phyloP scores from a whole-genome alignment of 306 rosid genomes.

The Vachellia pachyceras region DNA sequence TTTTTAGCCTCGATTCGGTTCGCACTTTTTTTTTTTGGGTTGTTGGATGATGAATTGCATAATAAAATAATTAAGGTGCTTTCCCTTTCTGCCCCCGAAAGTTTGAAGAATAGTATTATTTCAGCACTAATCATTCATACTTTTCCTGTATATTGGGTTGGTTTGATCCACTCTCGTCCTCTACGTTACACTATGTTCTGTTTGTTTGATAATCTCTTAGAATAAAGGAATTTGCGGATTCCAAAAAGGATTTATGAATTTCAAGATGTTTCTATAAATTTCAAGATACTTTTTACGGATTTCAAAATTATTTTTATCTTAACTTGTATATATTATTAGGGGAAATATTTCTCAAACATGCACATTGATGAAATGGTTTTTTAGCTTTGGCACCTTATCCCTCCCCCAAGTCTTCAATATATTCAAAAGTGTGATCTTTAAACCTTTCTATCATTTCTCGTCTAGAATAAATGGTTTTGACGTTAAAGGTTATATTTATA shows the following conservation, averaged over 20 bases:
- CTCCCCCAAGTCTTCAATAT: conserved; percentile 35
- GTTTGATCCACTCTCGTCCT: conserved; percentile 32
- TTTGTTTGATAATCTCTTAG: conserved; percentile 33
- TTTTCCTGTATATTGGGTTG: conserved; percentile 37
- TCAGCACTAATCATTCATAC: conserved; percentile 48
- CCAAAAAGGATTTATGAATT: no score
- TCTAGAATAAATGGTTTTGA: no score
- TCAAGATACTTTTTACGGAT: no score
- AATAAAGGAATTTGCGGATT: no score
- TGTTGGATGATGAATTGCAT: background rate
- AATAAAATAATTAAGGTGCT: conserved; percentile 38
- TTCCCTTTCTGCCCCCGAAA: conserved; percentile 49
- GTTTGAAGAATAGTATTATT: conserved; percentile 45
- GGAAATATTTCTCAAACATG: no score
- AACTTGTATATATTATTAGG: no score
- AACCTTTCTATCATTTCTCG: no score
- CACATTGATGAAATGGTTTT: background rate
- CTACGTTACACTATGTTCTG: conserved; percentile 41
- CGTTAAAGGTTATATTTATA: no score
- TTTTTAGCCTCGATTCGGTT: background rate
- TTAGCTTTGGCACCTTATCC: conserved; percentile 47
- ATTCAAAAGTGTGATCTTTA: no score
- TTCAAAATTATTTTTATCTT: no score
- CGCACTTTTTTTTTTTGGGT: background rate
- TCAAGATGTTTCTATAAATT: no score